Evolutionary conservation across 805 yeast genomes (phyloP).

Genomic region (Dipodascus albidus): DNA sequence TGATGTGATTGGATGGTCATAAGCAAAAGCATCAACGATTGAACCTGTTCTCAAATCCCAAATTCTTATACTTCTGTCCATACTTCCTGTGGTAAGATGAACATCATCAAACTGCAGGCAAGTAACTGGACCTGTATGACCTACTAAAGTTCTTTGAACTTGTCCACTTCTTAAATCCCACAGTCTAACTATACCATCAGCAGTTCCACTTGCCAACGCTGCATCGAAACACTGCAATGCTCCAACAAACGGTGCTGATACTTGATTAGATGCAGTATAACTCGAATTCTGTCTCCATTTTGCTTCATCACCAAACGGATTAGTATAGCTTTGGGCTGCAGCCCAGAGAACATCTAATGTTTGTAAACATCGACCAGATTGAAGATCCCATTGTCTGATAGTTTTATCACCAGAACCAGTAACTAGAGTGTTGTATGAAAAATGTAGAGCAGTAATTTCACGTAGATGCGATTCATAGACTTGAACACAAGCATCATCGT

Average conservation of each 20-base stretch:
- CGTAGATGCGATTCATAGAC: slow-evolving; percentile 57
- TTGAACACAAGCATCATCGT: slow-evolving; percentile 29
- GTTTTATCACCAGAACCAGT: slow-evolving; percentile 66
- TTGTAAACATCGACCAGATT: slow-evolving; percentile 53
- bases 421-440: slow-evolving; percentile 41
- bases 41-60: slow-evolving; percentile 70
- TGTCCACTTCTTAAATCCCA: slow-evolving; percentile 71
- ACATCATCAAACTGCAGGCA: slow-evolving; percentile 58
- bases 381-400: slow-evolving; percentile 64
- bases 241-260: slow-evolving; percentile 38
- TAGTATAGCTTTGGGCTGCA: slow-evolving; percentile 24
- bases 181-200: slow-evolving; percentile 60
- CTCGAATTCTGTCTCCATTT: slow-evolving; percentile 4
- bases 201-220: slow-evolving; percentile 69
- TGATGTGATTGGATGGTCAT: slow-evolving; percentile 42
- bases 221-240: slow-evolving; percentile 64
- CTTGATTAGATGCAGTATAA: neutral
- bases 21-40: slow-evolving; percentile 48
- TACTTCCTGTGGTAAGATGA: slow-evolving; percentile 50
- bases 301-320: slow-evolving; percentile 6
- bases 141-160: slow-evolving; percentile 46
- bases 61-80: slow-evolving; percentile 49
- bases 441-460: slow-evolving; percentile 51
- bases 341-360: slow-evolving; percentile 63
- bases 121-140: slow-evolving; percentile 62